Evolutionary conservation across 2,329 filamentous ascomycete genomes (phyloP).

Genomic region (Monosporascus cannonballus): DNA sequence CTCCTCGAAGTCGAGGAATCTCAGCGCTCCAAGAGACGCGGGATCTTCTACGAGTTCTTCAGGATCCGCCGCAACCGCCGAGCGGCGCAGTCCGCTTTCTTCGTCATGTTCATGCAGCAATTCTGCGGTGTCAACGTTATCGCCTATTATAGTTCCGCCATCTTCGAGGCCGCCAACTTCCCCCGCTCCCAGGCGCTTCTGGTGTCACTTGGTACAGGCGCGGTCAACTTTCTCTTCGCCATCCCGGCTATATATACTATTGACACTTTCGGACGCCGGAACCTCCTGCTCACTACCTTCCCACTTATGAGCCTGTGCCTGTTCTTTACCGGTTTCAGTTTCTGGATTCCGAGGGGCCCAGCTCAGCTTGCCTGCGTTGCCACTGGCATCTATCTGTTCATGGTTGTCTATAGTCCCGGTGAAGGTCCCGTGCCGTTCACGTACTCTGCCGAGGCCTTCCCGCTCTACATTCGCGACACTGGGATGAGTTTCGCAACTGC

Average conservation of each 20-base stretch:
- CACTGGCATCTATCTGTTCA: conserved; percentile 60
- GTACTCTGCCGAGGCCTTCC: conserved; percentile 60
- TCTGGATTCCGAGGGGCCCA: conserved; percentile 20
- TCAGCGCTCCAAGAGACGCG: background rate
- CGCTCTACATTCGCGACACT: conserved; percentile 52
- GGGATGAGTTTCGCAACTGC: conserved; percentile 52
- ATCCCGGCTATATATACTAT: conserved; percentile 62
- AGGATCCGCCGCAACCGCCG: conserved; percentile 51
- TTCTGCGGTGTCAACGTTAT: conserved; percentile 51
- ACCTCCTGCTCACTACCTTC: conserved; percentile 58
- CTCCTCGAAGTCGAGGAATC: conserved; percentile 47
- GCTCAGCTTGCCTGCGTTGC: conserved; percentile 49
- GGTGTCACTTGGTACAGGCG: conserved; percentile 38
- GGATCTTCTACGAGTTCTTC: conserved; percentile 39
- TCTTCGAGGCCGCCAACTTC: conserved; percentile 39
- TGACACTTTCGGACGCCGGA: conserved; percentile 58
- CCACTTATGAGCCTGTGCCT: conserved; percentile 58
- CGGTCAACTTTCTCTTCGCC: conserved; percentile 61
- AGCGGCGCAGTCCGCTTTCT: conserved; percentile 60
- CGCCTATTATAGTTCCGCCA: conserved; percentile 41
- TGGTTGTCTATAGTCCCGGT: conserved; percentile 31
- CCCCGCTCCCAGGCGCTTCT: conserved; percentile 31
- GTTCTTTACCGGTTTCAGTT: conserved; percentile 31
- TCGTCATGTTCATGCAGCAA: conserved; percentile 62
- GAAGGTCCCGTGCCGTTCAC: conserved; percentile 50